phyloP scores from a whole-genome alignment of 768 basidiomycete genomes.

The Hebeloma cylindrosporum region DNA sequence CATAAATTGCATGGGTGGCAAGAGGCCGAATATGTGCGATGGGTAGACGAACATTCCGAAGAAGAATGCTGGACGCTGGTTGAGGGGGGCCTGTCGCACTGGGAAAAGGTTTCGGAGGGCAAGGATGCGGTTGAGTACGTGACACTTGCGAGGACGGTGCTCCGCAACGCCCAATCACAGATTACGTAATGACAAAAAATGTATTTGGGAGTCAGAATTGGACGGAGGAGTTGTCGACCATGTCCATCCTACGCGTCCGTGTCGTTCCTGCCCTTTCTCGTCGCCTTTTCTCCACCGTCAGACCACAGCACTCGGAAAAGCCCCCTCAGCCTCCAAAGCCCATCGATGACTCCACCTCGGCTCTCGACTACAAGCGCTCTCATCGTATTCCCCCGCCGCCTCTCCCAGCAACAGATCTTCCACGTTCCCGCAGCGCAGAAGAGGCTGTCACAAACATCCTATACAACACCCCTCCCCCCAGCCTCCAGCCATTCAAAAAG shows the following conservation, averaged over 20 bases:
- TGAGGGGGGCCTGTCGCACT: conserved; percentile 73
- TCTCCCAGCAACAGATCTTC: conserved; percentile 82
- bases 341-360: conserved; percentile 92
- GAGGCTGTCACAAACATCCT: conserved; percentile 97
- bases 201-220: conserved; percentile 8
- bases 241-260: conserved; percentile 35
- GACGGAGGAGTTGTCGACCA: conserved; percentile 17
- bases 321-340: conserved; percentile 73
- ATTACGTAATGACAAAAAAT: conserved; percentile 13
- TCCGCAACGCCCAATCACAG: conserved; percentile 40
- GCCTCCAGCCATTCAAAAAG: conserved; percentile 91
- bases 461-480: conserved; percentile 94
- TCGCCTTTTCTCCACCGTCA: conserved; percentile 38
- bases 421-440: conserved; percentile 81
- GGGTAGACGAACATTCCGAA: conserved; percentile 89
- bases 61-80: conserved; percentile 80
- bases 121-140: conserved; percentile 59
- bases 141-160: conserved; percentile 63
- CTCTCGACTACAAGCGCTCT: conserved; percentile 84
- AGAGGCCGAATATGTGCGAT: conserved; percentile 93
- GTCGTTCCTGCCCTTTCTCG: conserved; percentile 4
- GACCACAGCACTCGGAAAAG: conserved; percentile 28
- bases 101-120: conserved; percentile 69
- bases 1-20: conserved; percentile 92
- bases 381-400: conserved; percentile 78